phyloP scores from a whole-genome alignment of 129 eudicot genomes.

The Heracleum sosnowskyi region DNA sequence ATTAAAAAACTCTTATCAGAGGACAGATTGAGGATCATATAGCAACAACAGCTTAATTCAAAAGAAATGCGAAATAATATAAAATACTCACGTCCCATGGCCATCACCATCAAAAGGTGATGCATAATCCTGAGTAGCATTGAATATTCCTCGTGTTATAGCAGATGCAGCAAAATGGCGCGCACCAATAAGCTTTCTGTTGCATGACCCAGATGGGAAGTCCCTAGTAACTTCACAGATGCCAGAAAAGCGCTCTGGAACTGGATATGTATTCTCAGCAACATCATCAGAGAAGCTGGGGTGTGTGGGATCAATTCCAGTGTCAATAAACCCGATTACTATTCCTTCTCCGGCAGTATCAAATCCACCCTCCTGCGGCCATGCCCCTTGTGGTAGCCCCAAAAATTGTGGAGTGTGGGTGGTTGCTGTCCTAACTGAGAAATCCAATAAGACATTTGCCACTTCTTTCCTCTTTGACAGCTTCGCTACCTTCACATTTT shows the following conservation, averaged over 20 bases:
- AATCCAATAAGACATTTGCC: conserved; percentile 77
- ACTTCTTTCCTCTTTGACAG: conserved; percentile 73
- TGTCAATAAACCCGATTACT: conserved; percentile 89
- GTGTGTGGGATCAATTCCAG: conserved; percentile 95
- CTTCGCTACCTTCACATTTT: conserved; percentile 56
- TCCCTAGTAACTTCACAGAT: conserved; percentile 92
- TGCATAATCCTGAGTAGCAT: conserved; percentile 89
- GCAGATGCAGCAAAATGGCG: conserved; percentile 99
- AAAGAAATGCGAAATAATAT: too few relatives aligned
- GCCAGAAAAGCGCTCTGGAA: conserved; percentile 76
- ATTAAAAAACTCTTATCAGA: not conserved
- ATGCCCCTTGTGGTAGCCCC: conserved; percentile 97
- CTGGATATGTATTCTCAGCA: conserved; percentile 54
- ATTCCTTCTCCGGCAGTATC: conserved; percentile 89
- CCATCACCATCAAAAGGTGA: conserved; percentile 97
- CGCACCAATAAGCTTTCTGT: conserved; percentile 92
- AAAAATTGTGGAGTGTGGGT: conserved; percentile 97
- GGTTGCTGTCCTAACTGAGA: conserved; percentile 79
- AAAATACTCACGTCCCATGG: conserved; percentile 84
- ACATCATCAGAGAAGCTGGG: conserved; percentile 70
- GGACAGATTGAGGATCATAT: not conserved
- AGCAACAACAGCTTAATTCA: not conserved
- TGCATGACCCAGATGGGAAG: conserved; percentile 96
- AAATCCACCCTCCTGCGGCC: conserved; percentile 88
- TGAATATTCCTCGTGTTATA: conserved; percentile 88